These are phyloP conservation scores for Amylostereum areolatum DNA, from an alignment of 1,284 basidiomycete species.

Conservation along the genomic window DNA sequence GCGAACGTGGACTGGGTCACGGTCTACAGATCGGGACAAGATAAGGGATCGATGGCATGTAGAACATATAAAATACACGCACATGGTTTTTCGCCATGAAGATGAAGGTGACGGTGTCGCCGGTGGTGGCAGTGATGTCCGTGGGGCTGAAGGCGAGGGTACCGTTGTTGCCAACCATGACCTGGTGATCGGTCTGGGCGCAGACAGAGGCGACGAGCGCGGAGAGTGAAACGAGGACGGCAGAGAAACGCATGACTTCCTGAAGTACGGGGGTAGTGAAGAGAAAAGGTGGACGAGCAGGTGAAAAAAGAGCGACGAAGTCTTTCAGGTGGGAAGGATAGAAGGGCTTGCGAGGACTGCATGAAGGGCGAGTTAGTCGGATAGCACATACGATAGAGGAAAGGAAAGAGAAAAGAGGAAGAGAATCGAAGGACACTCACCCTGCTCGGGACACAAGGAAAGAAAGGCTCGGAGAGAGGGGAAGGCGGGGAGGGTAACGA, in stretches of 20 bases:
- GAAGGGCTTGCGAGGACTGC: conserved; percentile 11
- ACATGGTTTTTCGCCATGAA: conserved; percentile 36
- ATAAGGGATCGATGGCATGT: not conserved
- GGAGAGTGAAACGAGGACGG: conserved; percentile 12
- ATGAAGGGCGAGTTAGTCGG: not conserved
- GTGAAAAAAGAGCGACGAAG: not conserved
- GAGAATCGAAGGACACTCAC: not conserved
- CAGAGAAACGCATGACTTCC: conserved; percentile 19
- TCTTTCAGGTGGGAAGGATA: not conserved
- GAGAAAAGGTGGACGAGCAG: conserved; percentile 2
- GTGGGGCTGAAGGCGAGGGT: conserved; percentile 39
- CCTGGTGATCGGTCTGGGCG: conserved; percentile 11
- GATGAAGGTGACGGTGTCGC: conserved; percentile 50
- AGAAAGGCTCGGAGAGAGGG: not conserved
- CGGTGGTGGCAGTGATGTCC: conserved; percentile 38
- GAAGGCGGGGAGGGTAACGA: no score
- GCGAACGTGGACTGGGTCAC: conserved; percentile 57
- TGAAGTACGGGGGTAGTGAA: not conserved
- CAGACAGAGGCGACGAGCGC: conserved; percentile 9
- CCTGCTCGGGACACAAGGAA: conserved; percentile 12
- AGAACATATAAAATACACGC: conserved; percentile 11
- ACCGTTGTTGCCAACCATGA: conserved; percentile 42
- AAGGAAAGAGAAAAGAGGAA: not conserved
- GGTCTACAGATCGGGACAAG: conserved; percentile 26
- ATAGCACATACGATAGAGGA: not conserved